phyloP scores from a whole-genome alignment of 2,329 filamentous ascomycete species.

The Diaporthe australafricana region DNA sequence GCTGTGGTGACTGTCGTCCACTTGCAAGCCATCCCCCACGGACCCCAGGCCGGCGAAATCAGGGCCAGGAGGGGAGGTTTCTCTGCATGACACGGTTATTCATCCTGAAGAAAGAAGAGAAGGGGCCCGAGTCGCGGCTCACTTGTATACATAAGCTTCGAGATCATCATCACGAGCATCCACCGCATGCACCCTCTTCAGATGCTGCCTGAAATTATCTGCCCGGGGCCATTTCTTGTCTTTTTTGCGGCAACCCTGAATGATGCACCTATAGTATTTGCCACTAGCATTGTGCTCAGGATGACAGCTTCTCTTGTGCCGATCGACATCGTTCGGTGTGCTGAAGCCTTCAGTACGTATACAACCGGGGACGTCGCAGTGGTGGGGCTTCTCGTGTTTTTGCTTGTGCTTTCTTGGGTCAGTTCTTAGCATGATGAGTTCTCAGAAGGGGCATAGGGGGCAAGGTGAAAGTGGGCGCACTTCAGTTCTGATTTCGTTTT shows the following conservation, averaged over 20 bases:
- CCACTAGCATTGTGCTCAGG: constrained; percentile 56
- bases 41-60: constrained; percentile 38
- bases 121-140: constrained; percentile 23
- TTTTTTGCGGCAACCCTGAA: constrained; percentile 66
- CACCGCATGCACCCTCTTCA: constrained; percentile 73
- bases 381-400: constrained; percentile 76
- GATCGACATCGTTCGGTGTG: constrained; percentile 83
- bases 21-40: constrained; percentile 12
- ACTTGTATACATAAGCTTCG: constrained; percentile 48
- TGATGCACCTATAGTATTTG: constrained; percentile 70
- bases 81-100: neutral
- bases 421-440: neutral
- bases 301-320: constrained; percentile 82
- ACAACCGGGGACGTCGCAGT: constrained; percentile 71
- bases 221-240: constrained; percentile 81
- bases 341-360: constrained; percentile 75
- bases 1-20: neutral
- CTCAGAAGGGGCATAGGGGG: neutral
- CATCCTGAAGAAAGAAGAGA: neutral
- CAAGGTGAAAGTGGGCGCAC: constrained; percentile 50
- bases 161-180: constrained; percentile 52
- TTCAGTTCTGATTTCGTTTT: constrained; percentile 68
- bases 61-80: neutral
- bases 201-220: constrained; percentile 89
- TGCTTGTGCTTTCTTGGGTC: constrained; percentile 77